Evolutionary conservation across 352 stramenopile genomes (phyloP).

Genomic region (Phytopythium montanum): DNA sequence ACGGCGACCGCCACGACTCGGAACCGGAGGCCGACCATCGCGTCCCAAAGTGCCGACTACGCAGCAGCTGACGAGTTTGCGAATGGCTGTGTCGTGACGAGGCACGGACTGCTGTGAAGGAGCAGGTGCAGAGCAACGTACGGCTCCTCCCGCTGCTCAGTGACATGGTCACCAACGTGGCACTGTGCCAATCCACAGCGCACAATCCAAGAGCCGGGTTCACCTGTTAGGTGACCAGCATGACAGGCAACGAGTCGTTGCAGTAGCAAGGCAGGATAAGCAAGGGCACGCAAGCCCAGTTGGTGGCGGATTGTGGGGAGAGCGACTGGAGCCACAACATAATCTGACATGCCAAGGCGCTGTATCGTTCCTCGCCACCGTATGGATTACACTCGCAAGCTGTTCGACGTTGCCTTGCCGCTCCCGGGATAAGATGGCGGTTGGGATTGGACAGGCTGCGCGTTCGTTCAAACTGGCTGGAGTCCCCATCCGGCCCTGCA

Average conservation of each 20-base stretch:
- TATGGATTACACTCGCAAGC: not conserved
- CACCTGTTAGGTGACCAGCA: not conserved
- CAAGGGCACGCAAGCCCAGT: not conserved
- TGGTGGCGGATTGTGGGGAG: not conserved
- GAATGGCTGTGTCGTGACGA: not conserved
- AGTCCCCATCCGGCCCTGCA: not conserved
- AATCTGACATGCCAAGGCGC: not conserved
- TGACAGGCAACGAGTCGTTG: not conserved
- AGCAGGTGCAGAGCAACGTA: not conserved
- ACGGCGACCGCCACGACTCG: constrained; percentile 1
- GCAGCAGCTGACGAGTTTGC: not conserved
- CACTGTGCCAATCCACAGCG: too few relatives aligned
- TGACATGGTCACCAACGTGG: too few relatives aligned
- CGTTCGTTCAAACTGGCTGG: too few relatives aligned
- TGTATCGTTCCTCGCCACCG: not conserved
- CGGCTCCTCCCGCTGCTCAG: not conserved
- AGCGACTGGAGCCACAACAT: not conserved
- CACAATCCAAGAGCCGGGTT: not conserved
- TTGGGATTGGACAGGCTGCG: not conserved
- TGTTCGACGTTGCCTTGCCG: not conserved
- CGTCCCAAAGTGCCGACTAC: not conserved
- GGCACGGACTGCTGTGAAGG: not conserved
- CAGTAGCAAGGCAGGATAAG: not conserved
- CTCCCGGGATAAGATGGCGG: not conserved
- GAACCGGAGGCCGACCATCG: not conserved